These are phyloP conservation scores for Spencermartinsiella ligniputridi DNA, from an alignment of 1,139 yeast species.

Conservation along the genomic window DNA sequence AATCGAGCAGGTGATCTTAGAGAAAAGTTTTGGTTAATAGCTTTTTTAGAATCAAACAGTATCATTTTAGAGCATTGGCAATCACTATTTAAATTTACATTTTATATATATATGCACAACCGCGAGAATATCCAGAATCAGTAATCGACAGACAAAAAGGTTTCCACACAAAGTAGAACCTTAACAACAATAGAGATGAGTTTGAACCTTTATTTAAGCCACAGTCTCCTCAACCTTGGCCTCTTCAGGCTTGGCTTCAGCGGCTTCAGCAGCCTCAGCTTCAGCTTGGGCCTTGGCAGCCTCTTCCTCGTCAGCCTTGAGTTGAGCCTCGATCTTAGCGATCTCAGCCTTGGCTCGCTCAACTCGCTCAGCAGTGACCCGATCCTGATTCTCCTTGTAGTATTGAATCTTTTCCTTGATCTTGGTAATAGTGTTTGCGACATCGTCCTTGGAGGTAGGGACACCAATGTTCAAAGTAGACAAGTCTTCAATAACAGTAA, in stretches of 20 bases:
- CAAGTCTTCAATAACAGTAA: conserved; percentile 73
- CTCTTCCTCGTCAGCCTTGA: conserved; percentile 13
- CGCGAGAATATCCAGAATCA: background rate
- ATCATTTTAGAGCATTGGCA: background rate
- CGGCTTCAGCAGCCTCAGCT: conserved; percentile 9
- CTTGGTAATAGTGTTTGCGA: conserved; percentile 58
- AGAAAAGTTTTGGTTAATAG: too few relatives aligned
- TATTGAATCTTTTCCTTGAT: conserved; percentile 72
- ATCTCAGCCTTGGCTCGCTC: conserved; percentile 73
- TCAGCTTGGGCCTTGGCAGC: conserved; percentile 7
- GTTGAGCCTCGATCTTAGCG: conserved; percentile 45
- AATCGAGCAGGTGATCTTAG: too few relatives aligned
- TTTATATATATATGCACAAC: background rate
- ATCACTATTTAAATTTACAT: background rate
- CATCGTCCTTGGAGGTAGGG: conserved; percentile 76
- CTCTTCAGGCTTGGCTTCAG: conserved; percentile 1
- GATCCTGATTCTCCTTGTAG: conserved; percentile 71
- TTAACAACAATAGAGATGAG: background rate
- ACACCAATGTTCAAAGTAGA: conserved; percentile 73
- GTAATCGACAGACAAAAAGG: too few relatives aligned
- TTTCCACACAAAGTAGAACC: background rate
- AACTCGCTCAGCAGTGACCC: conserved; percentile 71
- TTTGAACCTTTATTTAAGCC: background rate
- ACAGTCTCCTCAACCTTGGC: conserved; percentile 1
- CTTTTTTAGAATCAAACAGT: too few relatives aligned